These are phyloP conservation scores for Stachybotrys chlorohalonatus DNA, from an alignment of 2,329 filamentous ascomycete species.

Conservation along the genomic window DNA sequence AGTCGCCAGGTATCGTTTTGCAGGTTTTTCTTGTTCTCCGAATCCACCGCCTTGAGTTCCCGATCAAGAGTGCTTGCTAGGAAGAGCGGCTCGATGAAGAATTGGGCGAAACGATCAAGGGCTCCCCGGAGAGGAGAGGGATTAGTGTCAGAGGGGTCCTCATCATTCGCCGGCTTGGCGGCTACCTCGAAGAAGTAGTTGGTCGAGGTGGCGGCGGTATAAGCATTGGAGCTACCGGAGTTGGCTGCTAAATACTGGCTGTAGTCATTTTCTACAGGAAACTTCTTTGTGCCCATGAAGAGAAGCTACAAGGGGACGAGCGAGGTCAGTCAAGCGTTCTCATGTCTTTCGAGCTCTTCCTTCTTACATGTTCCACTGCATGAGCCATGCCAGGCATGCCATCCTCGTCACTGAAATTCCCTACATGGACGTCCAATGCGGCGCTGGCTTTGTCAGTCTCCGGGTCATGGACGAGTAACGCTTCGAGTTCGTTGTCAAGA, in stretches of 20 bases:
- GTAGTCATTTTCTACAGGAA: slow-evolving; percentile 91
- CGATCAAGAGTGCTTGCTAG: slow-evolving; percentile 76
- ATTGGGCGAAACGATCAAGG: slow-evolving; percentile 85
- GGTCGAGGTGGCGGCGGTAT: slow-evolving; percentile 85
- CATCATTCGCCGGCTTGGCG: slow-evolving; percentile 60
- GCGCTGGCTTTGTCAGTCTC: slow-evolving; percentile 96
- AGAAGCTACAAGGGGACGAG: slow-evolving; percentile 45
- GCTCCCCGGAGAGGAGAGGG: slow-evolving; percentile 64
- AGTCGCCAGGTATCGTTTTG: slow-evolving; percentile 85
- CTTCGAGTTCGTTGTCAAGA: slow-evolving; percentile 81
- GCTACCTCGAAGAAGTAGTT: slow-evolving; percentile 98
- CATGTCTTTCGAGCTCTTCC: neutral
- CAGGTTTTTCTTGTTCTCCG: slow-evolving; percentile 95
- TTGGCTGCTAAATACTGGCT: slow-evolving; percentile 84
- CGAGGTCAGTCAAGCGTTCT: neutral
- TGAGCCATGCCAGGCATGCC: slow-evolving; percentile 94
- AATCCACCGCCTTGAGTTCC: slow-evolving; percentile 82
- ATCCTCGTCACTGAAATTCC: slow-evolving; percentile 84
- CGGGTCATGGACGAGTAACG: slow-evolving; percentile 82
- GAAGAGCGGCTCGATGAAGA: slow-evolving; percentile 85
- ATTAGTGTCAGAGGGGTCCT: slow-evolving; percentile 45
- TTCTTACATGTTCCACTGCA: slow-evolving; percentile 75
- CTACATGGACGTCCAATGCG: slow-evolving; percentile 90
- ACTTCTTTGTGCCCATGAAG: slow-evolving; percentile 99
- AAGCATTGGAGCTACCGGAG: slow-evolving; percentile 89